Evolutionary conservation across 192 early-diverging fungal species (phyloP), one percentile per base, ranked within the genome.

Genomic region (Lobosporangium transversale): DNA sequence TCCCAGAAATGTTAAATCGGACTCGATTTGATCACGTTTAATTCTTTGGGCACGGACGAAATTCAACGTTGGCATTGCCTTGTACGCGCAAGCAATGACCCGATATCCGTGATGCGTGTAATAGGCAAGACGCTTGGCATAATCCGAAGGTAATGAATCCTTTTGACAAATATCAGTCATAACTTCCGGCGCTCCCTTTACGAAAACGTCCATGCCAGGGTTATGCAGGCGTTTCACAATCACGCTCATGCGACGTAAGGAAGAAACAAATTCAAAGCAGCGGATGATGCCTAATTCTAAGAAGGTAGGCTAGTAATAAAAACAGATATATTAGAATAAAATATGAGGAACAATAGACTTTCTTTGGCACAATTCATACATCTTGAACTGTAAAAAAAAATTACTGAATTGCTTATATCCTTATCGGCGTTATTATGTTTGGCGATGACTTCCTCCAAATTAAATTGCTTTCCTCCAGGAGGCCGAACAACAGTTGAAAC

Each of bases 131-230:
- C 85, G 83, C 51, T 90, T 86, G 53, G 92, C 81, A 70, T 94
- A 98, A 81, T 98, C 91, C 10, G 78, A 64, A 0, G 98, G 98
- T 18, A 99, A 57, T 5, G 95, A 89, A 32, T 91, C 92, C 26
- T 90, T 86, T 58, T 65, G 78, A 70, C 98, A 99, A 48, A 99
- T 93, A 40, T 92, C 87, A 31, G 86, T 83, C 85, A 99, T 93
- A 1, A 92, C 94, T 78, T 99, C 98, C 4, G 98, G 98, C 3
- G 98, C 98, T 7, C 98, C 98, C 81, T 99, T 99, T 12, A 95
- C 94, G 70, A 92, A 99, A 7, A 96, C 89, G 37, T 95, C 92
- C 81, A 90, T 86, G 10, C 80, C 80, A 20, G 81, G 82, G 50
- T 82, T 87, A 36, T 85, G 82, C 15, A 93, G 68, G 6, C 85